Percentiles rank a stretch among this genome's conserved stretches.
Conservation (phyloP, 2,329 filamentous ascomycete species). For the Colletotrichum costaricense region DNA sequence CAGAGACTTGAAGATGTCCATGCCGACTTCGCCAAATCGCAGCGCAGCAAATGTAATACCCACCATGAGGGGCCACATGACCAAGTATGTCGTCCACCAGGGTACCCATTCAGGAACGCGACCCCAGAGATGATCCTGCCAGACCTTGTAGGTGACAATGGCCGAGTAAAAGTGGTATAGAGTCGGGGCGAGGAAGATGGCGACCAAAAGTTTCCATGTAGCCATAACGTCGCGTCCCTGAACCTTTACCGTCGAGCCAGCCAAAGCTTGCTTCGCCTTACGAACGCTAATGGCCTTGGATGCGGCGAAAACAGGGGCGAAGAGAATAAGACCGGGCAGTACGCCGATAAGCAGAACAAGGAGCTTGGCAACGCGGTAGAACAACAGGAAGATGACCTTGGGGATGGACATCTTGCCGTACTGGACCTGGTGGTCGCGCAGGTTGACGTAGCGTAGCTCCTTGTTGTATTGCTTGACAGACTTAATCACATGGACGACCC, state of each 20-base stretch:
- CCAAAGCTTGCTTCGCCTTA: slow-evolving; percentile 86
- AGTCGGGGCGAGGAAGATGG: slow-evolving; percentile 83
- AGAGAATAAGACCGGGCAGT: slow-evolving; percentile 86
- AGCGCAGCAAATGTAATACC: slow-evolving; percentile 92
- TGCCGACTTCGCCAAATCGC: slow-evolving; percentile 95
- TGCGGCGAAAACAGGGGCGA: slow-evolving; percentile 87
- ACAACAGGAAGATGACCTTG: slow-evolving; percentile 79
- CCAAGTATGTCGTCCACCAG: slow-evolving; percentile 79
- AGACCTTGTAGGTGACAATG: slow-evolving; percentile 80
- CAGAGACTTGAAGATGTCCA: slow-evolving; percentile 97
- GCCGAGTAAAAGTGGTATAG: slow-evolving; percentile 86
- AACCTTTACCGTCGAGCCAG: slow-evolving; percentile 88
- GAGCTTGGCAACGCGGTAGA: slow-evolving; percentile 86
- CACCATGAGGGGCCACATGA: slow-evolving; percentile 84
- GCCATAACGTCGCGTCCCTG: slow-evolving; percentile 91
- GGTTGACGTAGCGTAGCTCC: slow-evolving; percentile 84
- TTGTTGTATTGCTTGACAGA: slow-evolving; percentile 88
- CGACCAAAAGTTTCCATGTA: slow-evolving; percentile 94
- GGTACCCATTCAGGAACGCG: slow-evolving; percentile 83
- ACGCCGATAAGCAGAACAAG: slow-evolving; percentile 81
- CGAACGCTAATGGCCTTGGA: slow-evolving; percentile 84
- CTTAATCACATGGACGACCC: slow-evolving; percentile 80
- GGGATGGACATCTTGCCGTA: slow-evolving; percentile 86
- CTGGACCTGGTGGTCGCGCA: slow-evolving; percentile 94
- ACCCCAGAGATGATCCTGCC: slow-evolving; percentile 85